These are phyloP conservation scores for Ophiostoma novo-ulmi DNA, from an alignment of 2,329 filamentous ascomycete species.

Conservation along the genomic window DNA sequence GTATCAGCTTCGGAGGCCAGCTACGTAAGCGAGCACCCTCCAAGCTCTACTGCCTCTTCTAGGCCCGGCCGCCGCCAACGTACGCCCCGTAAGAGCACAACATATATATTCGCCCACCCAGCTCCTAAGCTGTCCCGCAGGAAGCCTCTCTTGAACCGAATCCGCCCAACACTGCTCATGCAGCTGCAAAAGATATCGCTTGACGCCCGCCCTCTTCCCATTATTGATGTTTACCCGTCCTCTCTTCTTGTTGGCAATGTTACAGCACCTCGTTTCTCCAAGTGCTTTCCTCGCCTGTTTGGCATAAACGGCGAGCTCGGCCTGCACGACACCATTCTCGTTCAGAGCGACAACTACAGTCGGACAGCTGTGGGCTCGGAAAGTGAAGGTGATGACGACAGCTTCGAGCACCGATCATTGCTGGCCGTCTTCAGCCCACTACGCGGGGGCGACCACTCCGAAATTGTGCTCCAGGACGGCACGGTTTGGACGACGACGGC, in stretches of 20 bases:
- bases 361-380: conserved; percentile 32
- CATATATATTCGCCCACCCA: conserved; percentile 64
- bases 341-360: conserved; percentile 65
- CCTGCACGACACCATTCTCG: conserved; percentile 63
- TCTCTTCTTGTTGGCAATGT: conserved; percentile 52
- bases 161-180: conserved; percentile 63
- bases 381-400: conserved; percentile 45
- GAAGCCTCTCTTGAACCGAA: conserved; percentile 61
- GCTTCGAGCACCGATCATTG: conserved; percentile 44
- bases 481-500: conserved; percentile 52
- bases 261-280: conserved; percentile 54
- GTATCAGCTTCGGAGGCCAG: conserved; percentile 45
- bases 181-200: conserved; percentile 64
- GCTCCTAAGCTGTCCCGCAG: conserved; percentile 54
- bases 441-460: conserved; percentile 50
- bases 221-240: conserved; percentile 68
- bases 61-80: conserved; percentile 38
- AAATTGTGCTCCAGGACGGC: conserved; percentile 63
- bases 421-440: conserved; percentile 65
- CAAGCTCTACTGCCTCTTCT: conserved; percentile 36
- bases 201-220: conserved; percentile 58
- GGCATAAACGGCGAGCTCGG: conserved; percentile 58
- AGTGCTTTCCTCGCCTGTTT: conserved; percentile 60
- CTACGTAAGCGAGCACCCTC: conserved; percentile 38
- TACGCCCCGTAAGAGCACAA: conserved; percentile 52